Conservation (phyloP, 495 filamentous ascomycete genomes). For the Penicillium paxilli region DNA sequence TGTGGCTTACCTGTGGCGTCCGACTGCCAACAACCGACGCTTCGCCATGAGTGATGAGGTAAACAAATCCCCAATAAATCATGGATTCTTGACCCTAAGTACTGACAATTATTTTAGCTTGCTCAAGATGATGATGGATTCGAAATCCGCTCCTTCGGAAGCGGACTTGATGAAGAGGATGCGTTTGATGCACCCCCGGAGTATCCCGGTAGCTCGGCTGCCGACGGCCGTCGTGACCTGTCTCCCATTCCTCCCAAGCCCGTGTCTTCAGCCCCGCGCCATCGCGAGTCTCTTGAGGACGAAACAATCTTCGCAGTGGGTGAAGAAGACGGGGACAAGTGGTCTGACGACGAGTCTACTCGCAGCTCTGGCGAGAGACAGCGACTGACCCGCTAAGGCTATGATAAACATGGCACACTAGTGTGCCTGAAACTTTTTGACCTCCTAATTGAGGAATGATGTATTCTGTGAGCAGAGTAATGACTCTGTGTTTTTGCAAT, state of each 20-base stretch:
- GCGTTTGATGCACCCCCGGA: conserved; percentile 43
- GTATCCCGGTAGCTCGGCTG: conserved; percentile 26
- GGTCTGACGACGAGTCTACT: conserved; percentile 61
- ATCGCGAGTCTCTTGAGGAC: conserved; percentile 76
- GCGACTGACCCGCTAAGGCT: conserved; percentile 54
- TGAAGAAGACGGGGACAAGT: conserved; percentile 74
- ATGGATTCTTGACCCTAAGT: neutral
- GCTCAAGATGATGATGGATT: conserved; percentile 99
- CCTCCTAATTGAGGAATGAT: conserved; percentile 1
- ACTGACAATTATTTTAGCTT: conserved; percentile 54
- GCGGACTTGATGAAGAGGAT: conserved; percentile 72
- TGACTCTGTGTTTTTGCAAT: neutral
- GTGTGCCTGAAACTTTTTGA: neutral
- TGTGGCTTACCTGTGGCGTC: conserved; percentile 96
- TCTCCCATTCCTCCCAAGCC: conserved; percentile 56
- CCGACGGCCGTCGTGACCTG: conserved; percentile 37
- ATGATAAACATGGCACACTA: neutral
- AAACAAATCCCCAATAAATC: conserved; percentile 14
- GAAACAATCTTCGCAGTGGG: conserved; percentile 95
- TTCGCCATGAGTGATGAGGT: conserved; percentile 99
- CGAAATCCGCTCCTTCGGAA: conserved; percentile 90
- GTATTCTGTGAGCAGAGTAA: neutral
- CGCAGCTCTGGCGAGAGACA: conserved; percentile 57
- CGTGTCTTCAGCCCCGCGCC: conserved; percentile 40
- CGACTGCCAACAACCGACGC: conserved; percentile 92